A percentile compares a stretch with the other conserved stretches of the same genome.
phyloP scores from a whole-genome alignment of 2,329 filamentous ascomycete species.

The Basipetospora chlamydospora region DNA sequence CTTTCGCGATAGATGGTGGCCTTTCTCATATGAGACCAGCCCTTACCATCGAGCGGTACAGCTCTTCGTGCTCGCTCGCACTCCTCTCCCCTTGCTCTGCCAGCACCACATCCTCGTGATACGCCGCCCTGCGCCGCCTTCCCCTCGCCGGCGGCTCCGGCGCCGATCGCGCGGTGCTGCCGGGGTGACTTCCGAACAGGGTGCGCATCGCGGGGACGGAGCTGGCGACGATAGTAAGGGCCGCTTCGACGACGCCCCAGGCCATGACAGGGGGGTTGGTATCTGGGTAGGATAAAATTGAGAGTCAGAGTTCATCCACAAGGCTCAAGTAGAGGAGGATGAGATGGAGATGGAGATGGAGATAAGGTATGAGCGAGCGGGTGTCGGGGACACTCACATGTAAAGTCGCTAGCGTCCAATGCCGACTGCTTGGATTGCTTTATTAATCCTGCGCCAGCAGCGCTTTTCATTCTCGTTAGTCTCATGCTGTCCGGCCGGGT shows the following conservation, averaged over 20 bases:
- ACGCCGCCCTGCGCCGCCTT: not conserved
- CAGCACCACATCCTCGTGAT: not conserved
- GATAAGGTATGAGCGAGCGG: too few species aligned
- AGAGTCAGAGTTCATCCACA: too few species aligned
- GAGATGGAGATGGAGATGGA: too few species aligned
- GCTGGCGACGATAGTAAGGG: not conserved
- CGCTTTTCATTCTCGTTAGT: not conserved
- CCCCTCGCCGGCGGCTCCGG: not conserved
- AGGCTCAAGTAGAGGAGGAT: too few species aligned
- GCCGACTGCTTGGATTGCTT: conserved; percentile 1
- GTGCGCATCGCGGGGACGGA: not conserved
- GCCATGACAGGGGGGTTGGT: conserved; percentile 1
- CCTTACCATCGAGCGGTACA: conserved; percentile 4
- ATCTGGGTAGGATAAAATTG: too few species aligned
- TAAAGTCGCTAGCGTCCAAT: too few species aligned
- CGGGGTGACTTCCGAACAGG: not conserved
- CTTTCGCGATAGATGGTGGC: not conserved
- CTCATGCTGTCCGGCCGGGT: too few species aligned
- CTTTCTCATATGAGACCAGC: not conserved
- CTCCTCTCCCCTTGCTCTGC: not conserved
- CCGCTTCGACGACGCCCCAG: conserved; percentile 1
- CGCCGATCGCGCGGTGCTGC: not conserved
- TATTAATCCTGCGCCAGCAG: not conserved
- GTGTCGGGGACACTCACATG: too few species aligned
- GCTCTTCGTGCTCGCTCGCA: not conserved